These are phyloP conservation scores for Reticulascus tulasneorum DNA, from an alignment of 2,329 filamentous ascomycete species.

Conservation along the genomic window DNA sequence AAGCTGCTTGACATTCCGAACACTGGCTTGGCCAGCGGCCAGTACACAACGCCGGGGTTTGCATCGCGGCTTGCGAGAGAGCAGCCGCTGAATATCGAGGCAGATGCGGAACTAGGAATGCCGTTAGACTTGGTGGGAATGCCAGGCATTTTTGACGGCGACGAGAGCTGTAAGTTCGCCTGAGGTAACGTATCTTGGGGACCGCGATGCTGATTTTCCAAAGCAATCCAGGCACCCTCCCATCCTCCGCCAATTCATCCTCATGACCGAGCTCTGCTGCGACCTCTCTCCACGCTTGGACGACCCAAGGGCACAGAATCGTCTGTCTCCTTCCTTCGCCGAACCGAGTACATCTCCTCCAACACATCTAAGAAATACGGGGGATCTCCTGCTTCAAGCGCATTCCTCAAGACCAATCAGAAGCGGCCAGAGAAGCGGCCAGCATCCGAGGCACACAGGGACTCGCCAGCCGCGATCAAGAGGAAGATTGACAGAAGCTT, in stretches of 20 bases:
- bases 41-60: constrained; percentile 88
- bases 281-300: constrained; percentile 77
- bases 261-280: constrained; percentile 77
- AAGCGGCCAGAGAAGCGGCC: constrained; percentile 37
- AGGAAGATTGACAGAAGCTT: constrained; percentile 64
- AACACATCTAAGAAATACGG: constrained; percentile 51
- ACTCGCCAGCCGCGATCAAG: constrained; percentile 63
- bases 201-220: constrained; percentile 12
- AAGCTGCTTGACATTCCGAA: constrained; percentile 98
- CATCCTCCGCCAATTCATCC: constrained; percentile 71
- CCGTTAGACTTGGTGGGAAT: constrained; percentile 92
- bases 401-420: constrained; percentile 26
- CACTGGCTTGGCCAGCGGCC: constrained; percentile 77
- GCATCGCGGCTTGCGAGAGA: constrained; percentile 84
- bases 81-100: constrained; percentile 93
- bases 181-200: constrained; percentile 1
- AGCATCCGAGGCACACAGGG: constrained; percentile 56
- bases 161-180: constrained; percentile 80
- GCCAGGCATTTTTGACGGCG: constrained; percentile 89
- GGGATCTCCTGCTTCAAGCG: constrained; percentile 36
- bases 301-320: constrained; percentile 74
- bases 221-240: constrained; percentile 78
- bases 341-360: constrained; percentile 90
- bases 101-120: constrained; percentile 97
- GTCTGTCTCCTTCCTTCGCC: constrained; percentile 86